phyloP scores from a whole-genome alignment of 352 stramenopile species.

The Phytophthora idaei region DNA sequence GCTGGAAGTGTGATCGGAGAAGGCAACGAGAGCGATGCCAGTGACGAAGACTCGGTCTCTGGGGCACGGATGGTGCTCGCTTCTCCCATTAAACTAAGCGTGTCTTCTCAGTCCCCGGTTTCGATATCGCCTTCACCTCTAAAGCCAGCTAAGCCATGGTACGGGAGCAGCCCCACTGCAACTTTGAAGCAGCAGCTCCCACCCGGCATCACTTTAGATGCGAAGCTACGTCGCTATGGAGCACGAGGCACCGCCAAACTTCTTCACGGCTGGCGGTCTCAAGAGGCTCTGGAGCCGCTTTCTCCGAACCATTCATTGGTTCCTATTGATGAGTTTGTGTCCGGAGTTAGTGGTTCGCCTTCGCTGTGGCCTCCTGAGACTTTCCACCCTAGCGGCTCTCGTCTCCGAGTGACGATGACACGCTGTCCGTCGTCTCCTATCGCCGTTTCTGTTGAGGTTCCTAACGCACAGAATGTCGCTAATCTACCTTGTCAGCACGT shows the following conservation, averaged over 20 bases:
- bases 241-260: slow-evolving; percentile 31
- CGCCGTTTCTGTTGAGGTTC: slow-evolving; percentile 20
- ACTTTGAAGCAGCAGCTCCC: slow-evolving; percentile 42
- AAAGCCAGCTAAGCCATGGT: slow-evolving; percentile 52
- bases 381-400: slow-evolving; percentile 44
- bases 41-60: slow-evolving; percentile 16
- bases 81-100: slow-evolving; percentile 29
- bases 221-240: slow-evolving; percentile 61
- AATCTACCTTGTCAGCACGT: slow-evolving; percentile 28
- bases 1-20: slow-evolving; percentile 11
- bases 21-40: slow-evolving; percentile 25
- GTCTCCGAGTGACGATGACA: slow-evolving; percentile 39
- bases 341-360: slow-evolving; percentile 41
- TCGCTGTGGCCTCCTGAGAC: slow-evolving; percentile 58
- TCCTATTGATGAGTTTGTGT: slow-evolving; percentile 16
- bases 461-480: slow-evolving; percentile 16
- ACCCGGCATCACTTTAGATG: slow-evolving; percentile 44
- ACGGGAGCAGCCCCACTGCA: slow-evolving; percentile 30
- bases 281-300: slow-evolving; percentile 18
- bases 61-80: slow-evolving; percentile 1
- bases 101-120: neutral
- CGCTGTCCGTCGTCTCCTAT: slow-evolving; percentile 55
- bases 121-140: slow-evolving; percentile 16
- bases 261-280: slow-evolving; percentile 29
- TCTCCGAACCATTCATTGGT: slow-evolving; percentile 4